These are phyloP conservation scores for Pholiota conissans DNA, from an alignment of 768 basidiomycete genomes.

Conservation along the genomic window DNA sequence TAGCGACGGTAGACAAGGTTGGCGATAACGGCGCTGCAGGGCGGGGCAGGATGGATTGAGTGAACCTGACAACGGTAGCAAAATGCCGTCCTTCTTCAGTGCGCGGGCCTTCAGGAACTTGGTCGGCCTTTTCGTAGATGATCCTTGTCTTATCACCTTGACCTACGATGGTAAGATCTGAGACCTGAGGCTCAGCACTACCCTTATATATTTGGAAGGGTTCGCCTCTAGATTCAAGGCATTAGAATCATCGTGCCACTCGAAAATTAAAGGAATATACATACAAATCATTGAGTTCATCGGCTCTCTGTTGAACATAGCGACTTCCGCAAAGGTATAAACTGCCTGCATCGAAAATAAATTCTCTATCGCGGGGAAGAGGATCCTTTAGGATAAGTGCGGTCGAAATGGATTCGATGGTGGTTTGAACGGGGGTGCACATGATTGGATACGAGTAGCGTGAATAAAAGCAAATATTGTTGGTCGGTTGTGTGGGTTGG, in stretches of 20 bases:
- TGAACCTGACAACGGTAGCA: not conserved
- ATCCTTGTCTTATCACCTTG: not conserved
- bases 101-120: not conserved
- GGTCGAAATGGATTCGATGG: not conserved
- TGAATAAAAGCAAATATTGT: not conserved
- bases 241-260: not conserved
- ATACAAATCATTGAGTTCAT: not conserved
- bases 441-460: not conserved
- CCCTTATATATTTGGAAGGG: not conserved
- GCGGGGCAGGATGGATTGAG: not conserved
- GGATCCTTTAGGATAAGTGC: not conserved
- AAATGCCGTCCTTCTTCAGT: not conserved
- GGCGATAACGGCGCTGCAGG: too few species aligned
- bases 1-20: too few species aligned
- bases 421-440: not conserved
- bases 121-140: not conserved
- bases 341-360: too few species aligned
- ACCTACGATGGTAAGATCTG: not conserved
- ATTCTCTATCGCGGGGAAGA: not conserved
- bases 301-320: not conserved
- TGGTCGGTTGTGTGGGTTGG: not conserved
- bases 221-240: not conserved
- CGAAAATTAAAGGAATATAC: not conserved
- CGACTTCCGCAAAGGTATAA: not conserved
- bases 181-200: not conserved